phyloP scores from a whole-genome alignment of 129 eudicot species.

The Flaveria robusta region DNA sequence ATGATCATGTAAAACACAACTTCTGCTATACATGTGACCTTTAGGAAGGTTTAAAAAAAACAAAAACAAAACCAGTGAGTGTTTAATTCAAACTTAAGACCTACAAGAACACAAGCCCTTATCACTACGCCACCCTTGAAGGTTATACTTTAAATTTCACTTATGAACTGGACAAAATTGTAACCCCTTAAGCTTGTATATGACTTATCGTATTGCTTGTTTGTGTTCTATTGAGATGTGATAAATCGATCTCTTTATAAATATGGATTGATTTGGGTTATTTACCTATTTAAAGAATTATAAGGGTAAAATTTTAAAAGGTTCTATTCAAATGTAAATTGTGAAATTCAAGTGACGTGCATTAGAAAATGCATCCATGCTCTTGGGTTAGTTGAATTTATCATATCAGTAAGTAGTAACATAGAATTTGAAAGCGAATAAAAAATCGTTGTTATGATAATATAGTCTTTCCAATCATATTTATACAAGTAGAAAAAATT shows the following conservation, averaged over 20 bases:
- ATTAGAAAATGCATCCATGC: neutral
- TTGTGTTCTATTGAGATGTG: neutral
- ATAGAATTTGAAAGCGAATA: neutral
- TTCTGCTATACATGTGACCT: too few species aligned
- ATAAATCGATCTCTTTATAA: neutral
- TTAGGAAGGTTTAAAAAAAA: too few species aligned
- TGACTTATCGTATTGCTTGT: neutral
- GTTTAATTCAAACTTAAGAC: too few species aligned
- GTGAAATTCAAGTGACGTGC: neutral
- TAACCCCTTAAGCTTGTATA: too few species aligned
- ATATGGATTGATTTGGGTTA: neutral
- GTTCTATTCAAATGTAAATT: neutral
- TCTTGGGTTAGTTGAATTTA: neutral
- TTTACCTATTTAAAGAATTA: neutral
- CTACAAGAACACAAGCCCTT: too few species aligned
- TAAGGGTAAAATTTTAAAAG: neutral
- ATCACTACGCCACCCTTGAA: too few species aligned
- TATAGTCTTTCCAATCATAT: neutral
- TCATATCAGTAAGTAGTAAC: too few species aligned
- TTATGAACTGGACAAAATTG: too few species aligned
- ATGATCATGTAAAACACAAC: too few species aligned
- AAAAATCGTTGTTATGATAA: neutral
- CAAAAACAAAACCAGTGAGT: too few species aligned
- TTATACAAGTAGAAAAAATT: neutral
- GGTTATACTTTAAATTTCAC: too few species aligned